A percentile compares a stretch with the other conserved stretches of the same genome.
Conservation (phyloP, 768 basidiomycete genomes). For the Pulveroboletus frians region DNA sequence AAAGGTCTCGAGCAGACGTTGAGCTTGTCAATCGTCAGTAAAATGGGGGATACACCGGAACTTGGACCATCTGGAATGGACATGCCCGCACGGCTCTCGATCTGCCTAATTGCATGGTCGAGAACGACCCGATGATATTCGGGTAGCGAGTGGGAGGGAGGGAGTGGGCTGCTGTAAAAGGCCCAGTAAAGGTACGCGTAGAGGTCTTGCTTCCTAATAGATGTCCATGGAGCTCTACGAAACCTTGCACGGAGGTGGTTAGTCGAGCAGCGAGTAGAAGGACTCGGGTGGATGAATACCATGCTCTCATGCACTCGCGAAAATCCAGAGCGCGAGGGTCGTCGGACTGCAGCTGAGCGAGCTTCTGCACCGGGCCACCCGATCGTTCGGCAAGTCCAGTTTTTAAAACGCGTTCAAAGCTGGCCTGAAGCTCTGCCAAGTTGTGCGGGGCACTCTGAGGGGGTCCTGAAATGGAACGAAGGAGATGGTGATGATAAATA, state of each 20-base stretch:
- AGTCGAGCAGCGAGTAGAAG: not conserved
- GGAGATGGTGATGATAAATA: constrained; percentile 54
- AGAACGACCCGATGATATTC: constrained; percentile 44
- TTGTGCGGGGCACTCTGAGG: constrained; percentile 43
- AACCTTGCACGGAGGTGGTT: constrained; percentile 51
- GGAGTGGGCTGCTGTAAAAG: constrained; percentile 65
- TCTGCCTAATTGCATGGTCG: constrained; percentile 52
- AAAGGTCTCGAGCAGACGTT: constrained; percentile 66
- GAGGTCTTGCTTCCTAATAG: constrained; percentile 58
- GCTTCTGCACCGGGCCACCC: constrained; percentile 56
- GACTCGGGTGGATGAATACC: constrained; percentile 23
- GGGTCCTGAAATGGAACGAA: constrained; percentile 42
- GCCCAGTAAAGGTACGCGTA: constrained; percentile 80
- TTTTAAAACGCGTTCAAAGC: constrained; percentile 59
- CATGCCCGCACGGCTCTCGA: constrained; percentile 71
- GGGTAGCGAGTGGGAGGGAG: constrained; percentile 44
- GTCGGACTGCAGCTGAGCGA: constrained; percentile 49
- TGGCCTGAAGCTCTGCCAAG: constrained; percentile 50
- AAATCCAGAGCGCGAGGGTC: constrained; percentile 75
- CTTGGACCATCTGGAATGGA: constrained; percentile 57
- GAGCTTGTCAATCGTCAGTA: constrained; percentile 75
- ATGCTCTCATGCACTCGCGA: constrained; percentile 59
- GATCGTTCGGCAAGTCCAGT: constrained; percentile 57
- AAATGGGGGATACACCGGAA: constrained; percentile 47
- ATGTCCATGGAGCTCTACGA: constrained; percentile 65